A percentile compares a stretch with the other conserved stretches of the same genome.
phyloP scores from a whole-genome alignment of 2,329 filamentous ascomycete species.

The Rugonectria rugulosa region DNA sequence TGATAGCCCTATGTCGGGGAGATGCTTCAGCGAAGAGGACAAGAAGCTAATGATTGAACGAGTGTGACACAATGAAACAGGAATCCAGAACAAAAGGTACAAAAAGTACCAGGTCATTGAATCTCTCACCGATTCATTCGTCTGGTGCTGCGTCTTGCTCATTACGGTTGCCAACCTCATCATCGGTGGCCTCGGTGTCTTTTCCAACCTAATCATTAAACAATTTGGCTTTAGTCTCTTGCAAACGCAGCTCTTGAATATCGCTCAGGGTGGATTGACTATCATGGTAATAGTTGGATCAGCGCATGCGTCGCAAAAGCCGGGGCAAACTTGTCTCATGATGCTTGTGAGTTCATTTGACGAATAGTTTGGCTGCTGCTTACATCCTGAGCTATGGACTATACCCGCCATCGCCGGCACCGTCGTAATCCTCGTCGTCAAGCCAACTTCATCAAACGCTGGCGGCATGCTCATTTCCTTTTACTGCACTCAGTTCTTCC shows the following conservation, averaged over 20 bases:
- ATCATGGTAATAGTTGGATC: slow-evolving; percentile 45
- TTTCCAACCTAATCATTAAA: slow-evolving; percentile 15
- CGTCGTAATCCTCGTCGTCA: slow-evolving; percentile 48
- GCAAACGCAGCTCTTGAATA: slow-evolving; percentile 45
- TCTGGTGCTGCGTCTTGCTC: slow-evolving; percentile 36
- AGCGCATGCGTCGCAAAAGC: slow-evolving; percentile 23
- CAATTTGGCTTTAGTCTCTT: slow-evolving; percentile 23
- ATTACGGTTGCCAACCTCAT: slow-evolving; percentile 10
- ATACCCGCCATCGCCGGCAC: slow-evolving; percentile 48
- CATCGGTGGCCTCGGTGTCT: slow-evolving; percentile 19
- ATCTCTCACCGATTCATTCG: slow-evolving; percentile 44
- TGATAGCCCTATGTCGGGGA: slow-evolving; percentile 59
- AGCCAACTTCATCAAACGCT: slow-evolving; percentile 39
- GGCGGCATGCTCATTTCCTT: slow-evolving; percentile 50
- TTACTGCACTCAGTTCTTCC: slow-evolving; percentile 54
- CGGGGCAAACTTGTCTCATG: slow-evolving; percentile 21
- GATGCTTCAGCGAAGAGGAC: slow-evolving; percentile 54
- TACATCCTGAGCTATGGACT: background rate
- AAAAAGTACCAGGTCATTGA: slow-evolving; percentile 49
- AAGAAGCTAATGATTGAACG: slow-evolving; percentile 40
- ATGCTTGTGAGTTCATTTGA: slow-evolving; percentile 7
- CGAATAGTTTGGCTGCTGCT: background rate
- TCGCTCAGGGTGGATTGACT: slow-evolving; percentile 44
- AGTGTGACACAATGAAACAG: slow-evolving; percentile 48
- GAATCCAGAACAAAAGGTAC: slow-evolving; percentile 45